phyloP scores from a whole-genome alignment of 768 basidiomycete species.

The Xerocomellus dryophilus region DNA sequence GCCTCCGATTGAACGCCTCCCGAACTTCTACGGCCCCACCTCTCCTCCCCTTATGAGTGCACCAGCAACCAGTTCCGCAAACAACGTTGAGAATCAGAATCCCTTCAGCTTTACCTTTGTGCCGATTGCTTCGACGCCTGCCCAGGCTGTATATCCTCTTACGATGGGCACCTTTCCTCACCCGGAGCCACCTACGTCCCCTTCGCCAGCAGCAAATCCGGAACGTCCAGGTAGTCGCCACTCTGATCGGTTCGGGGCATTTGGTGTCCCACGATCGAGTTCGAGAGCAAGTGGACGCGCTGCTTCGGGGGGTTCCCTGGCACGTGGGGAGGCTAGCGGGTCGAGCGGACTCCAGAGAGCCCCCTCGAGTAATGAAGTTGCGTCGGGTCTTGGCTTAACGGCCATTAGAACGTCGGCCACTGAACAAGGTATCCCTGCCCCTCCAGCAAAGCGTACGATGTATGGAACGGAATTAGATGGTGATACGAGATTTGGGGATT shows the following conservation, averaged over 20 bases:
- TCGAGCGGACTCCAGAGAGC: constrained; percentile 28
- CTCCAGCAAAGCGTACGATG: constrained; percentile 65
- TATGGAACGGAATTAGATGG: constrained; percentile 81
- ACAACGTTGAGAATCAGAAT: constrained; percentile 52
- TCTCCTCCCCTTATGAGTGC: constrained; percentile 38
- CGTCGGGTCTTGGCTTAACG: constrained; percentile 43
- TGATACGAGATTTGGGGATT: constrained; percentile 83
- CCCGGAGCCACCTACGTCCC: constrained; percentile 35
- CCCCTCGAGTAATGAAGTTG: constrained; percentile 46
- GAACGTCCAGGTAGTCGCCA: constrained; percentile 35
- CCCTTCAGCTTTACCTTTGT: constrained; percentile 53
- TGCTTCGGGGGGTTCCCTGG: constrained; percentile 25
- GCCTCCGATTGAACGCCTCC: constrained; percentile 51
- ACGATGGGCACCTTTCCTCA: constrained; percentile 37
- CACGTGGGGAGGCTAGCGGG: constrained; percentile 28
- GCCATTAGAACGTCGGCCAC: constrained; percentile 37
- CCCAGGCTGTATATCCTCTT: constrained; percentile 37
- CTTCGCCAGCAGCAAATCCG: constrained; percentile 31
- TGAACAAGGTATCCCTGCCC: constrained; percentile 41
- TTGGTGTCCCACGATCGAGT: constrained; percentile 38
- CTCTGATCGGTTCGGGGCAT: constrained; percentile 30
- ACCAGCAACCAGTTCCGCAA: constrained; percentile 44
- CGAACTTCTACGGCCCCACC: constrained; percentile 47
- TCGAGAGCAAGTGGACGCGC: constrained; percentile 33
- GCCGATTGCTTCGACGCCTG: constrained; percentile 53